Base-by-base conservation (phyloP, 176 grass and related monocot species). In the Calamus simplicifolius region DNA sequence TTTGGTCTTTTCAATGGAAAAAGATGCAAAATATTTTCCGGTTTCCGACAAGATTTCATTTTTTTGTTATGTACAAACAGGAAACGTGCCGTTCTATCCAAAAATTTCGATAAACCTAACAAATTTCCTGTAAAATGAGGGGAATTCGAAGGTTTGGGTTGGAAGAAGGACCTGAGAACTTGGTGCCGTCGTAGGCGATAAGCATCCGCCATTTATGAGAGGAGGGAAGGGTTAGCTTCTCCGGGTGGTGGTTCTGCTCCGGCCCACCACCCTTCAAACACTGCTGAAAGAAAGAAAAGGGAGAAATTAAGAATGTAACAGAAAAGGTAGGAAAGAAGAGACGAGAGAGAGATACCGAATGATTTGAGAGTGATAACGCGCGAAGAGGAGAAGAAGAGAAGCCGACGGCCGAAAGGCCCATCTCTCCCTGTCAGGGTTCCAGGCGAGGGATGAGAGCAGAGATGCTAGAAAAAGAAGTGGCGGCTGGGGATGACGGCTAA, bases 171-270 rank as follows among this genome's bases (percentile, higher is more conserved):
- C 86, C 91, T 90, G 89, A 78, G 54, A 87, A 96, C 57, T 82
- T 96, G 57, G 80, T 87, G 19, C 91, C 91, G 53, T 96, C 91
- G 54, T 96, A 90, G 31, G 91, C 59, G 58, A 96, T 82, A 66
- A 96, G 80, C 75, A 96, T 84, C 38, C 86, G 71, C 91, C 91
- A 96, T 65, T 75, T 96, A 63, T 88, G 69, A 61, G 27, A 54
- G 29, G 19, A 10, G 26, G 54, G 19, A 48, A 48, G 3, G 3
- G 28, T 16, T 18, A 51, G 58, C 16, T 61, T 60, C 25, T 56
- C 29, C 29, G 18, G 48, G 53, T 64, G 31, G 54, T 23, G 31
- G 54, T 23, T 53, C 49, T 53, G 74, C 69, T 56, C 49, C 71
- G 58, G 50, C 35, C 21, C 50, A 21, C 16, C 67, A 59, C 54